phyloP scores from a whole-genome alignment of 1,139 yeast species.

The Yamadazyma atmosphaerica region DNA sequence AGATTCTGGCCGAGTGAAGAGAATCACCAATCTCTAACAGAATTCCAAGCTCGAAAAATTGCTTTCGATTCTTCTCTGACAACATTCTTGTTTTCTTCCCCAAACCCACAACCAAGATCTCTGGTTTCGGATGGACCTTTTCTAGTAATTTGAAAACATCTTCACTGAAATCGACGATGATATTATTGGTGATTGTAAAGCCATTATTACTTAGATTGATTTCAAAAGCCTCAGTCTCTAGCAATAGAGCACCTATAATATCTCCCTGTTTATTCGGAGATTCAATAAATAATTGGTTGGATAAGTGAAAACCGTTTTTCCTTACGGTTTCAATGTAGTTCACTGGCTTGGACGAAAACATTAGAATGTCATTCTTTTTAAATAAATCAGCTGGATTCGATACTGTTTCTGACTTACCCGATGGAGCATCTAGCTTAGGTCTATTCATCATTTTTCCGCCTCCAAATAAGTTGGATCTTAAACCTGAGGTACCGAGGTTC shows the following conservation, averaged over 20 bases:
- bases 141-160: constrained; percentile 50
- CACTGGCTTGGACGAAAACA: constrained; percentile 44
- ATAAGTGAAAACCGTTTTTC: constrained; percentile 40
- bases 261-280: constrained; percentile 49
- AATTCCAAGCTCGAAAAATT: constrained; percentile 59
- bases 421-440: constrained; percentile 31
- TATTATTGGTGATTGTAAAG: constrained; percentile 40
- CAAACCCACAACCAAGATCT: constrained; percentile 68
- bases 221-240: constrained; percentile 66
- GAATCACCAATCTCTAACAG: constrained; percentile 71
- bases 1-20: constrained; percentile 65
- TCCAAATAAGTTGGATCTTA: constrained; percentile 24
- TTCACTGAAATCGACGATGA: constrained; percentile 42
- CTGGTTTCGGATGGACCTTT: constrained; percentile 75
- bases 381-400: constrained; percentile 48
- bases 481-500: background rate
- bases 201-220: constrained; percentile 47
- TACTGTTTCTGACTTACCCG: constrained; percentile 40
- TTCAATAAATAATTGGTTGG: constrained; percentile 36
- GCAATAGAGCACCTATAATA: constrained; percentile 55
- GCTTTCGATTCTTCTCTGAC: constrained; percentile 51
- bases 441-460: constrained; percentile 30
- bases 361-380: constrained; percentile 45
- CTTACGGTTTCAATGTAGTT: constrained; percentile 47
- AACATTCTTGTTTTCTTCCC: constrained; percentile 65